Conservation (phyloP, 176 grass and related monocot genomes). For the Eleusine indica region DNA sequence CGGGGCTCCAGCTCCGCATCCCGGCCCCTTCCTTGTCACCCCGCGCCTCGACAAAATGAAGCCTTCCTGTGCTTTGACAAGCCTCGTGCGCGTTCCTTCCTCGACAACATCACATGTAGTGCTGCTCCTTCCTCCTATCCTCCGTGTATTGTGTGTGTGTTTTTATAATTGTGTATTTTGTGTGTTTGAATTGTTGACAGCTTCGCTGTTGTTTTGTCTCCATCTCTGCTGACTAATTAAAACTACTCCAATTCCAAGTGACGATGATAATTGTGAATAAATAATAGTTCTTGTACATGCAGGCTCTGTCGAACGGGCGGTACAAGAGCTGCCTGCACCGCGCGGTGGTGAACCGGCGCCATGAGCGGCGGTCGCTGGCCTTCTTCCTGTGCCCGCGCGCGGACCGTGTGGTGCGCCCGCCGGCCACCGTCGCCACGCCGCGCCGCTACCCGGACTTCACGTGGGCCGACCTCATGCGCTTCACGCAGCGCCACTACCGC, state of each 20-base stretch:
- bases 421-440: slow-evolving; percentile 18
- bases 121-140: no score
- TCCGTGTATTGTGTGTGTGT: no score
- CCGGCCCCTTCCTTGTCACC: no score
- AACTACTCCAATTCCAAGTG: no score
- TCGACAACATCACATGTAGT: no score
- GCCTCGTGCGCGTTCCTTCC: not conserved
- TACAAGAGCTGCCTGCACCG: slow-evolving; percentile 97
- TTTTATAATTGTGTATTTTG: no score
- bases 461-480: slow-evolving; percentile 79
- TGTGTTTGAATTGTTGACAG: no score
- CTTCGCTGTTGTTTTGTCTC: no score
- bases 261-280: no score
- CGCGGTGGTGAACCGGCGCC: slow-evolving; percentile 71
- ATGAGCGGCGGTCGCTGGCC: slow-evolving; percentile 76
- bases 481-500: slow-evolving; percentile 90
- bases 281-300: not conserved
- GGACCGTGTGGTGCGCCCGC: slow-evolving; percentile 84
- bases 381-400: slow-evolving; percentile 89
- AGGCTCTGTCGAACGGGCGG: slow-evolving; percentile 89
- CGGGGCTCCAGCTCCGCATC: slow-evolving; percentile 7
- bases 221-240: no score
- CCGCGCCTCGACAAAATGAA: not conserved
- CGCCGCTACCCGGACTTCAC: slow-evolving; percentile 92
- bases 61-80: not conserved